phyloP scores from a whole-genome alignment of 139 green algal species.

The Spirogloea muscicola region DNA sequence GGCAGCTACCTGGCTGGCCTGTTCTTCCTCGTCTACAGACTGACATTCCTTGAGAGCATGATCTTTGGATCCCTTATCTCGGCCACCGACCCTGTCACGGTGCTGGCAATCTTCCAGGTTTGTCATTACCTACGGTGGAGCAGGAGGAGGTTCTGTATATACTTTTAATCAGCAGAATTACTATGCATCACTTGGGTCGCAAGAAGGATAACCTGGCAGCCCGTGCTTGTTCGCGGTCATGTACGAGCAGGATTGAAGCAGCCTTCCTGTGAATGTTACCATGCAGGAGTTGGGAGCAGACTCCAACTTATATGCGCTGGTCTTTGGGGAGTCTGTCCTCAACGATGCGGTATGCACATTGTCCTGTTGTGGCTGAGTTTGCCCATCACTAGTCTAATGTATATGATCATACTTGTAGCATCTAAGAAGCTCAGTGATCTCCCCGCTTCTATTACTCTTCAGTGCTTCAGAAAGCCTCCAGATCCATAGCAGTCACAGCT shows the following conservation, averaged over 20 bases:
- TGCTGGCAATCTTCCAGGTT: slow-evolving; percentile 52
- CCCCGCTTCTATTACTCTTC: neutral
- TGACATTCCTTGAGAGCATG: slow-evolving; percentile 38
- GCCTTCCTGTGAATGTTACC: no score
- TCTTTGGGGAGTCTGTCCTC: slow-evolving; percentile 81
- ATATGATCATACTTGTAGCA: neutral
- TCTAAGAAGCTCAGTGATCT: neutral
- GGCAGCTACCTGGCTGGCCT: slow-evolving; percentile 19
- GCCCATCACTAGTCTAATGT: neutral
- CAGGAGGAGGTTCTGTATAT: neutral
- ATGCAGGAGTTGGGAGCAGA: slow-evolving; percentile 53
- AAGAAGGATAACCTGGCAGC: no score
- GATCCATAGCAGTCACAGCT: neutral
- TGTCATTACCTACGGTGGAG: neutral
- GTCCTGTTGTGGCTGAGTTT: neutral
- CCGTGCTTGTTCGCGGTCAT: no score
- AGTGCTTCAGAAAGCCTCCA: neutral
- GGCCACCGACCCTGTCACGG: slow-evolving; percentile 71
- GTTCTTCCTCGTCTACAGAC: slow-evolving; percentile 16
- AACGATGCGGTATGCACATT: slow-evolving; percentile 67
- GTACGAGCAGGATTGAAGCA: no score
- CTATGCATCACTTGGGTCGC: no score
- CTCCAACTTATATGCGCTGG: slow-evolving; percentile 70
- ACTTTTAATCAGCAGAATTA: no score
- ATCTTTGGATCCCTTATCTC: slow-evolving; percentile 64